phyloP scores from a whole-genome alignment of 2,329 filamentous ascomycete genomes.

The Cladophialophora psammophila region DNA sequence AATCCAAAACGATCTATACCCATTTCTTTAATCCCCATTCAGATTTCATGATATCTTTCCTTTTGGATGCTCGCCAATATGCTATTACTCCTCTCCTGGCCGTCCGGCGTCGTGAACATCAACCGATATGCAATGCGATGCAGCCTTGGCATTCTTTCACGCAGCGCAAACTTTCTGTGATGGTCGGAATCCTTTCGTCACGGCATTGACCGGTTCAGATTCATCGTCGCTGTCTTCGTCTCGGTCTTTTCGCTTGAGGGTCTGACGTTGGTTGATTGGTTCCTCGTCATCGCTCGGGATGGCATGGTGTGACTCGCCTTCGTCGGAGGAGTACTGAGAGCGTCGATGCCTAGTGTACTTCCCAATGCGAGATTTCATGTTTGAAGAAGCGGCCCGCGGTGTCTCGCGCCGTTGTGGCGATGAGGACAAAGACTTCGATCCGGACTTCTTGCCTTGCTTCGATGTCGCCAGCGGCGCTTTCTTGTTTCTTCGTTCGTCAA shows the following conservation, averaged over 20 bases:
- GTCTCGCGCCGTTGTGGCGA: not conserved
- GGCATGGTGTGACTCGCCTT: conserved; percentile 12
- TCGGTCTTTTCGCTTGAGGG: conserved; percentile 19
- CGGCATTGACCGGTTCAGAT: conserved; percentile 7
- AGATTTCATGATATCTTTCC: not conserved
- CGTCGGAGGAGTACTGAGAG: conserved; percentile 15
- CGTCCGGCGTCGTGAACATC: not conserved
- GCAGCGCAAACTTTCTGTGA: conserved; percentile 9
- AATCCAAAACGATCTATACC: not conserved
- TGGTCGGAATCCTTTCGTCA: conserved; percentile 15
- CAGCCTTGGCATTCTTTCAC: not conserved
- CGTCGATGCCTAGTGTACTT: not conserved
- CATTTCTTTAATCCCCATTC: not conserved
- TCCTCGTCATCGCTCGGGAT: conserved; percentile 10
- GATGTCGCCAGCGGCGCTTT: conserved; percentile 31
- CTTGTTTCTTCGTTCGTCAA: conserved; percentile 38
- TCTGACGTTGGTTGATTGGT: not conserved
- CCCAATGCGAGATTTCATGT: not conserved
- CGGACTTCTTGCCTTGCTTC: conserved; percentile 23
- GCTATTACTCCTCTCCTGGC: not conserved
- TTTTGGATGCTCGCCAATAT: not conserved
- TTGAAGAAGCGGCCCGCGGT: not conserved
- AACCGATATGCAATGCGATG: not conserved
- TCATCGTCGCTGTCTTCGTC: conserved; percentile 30
- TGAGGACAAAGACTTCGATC: conserved; percentile 1